Evolutionary conservation across 129 eudicot genomes (phyloP), one percentile per base, ranked within the genome.

Genomic region (carrot (Daucus carota)): DNA sequence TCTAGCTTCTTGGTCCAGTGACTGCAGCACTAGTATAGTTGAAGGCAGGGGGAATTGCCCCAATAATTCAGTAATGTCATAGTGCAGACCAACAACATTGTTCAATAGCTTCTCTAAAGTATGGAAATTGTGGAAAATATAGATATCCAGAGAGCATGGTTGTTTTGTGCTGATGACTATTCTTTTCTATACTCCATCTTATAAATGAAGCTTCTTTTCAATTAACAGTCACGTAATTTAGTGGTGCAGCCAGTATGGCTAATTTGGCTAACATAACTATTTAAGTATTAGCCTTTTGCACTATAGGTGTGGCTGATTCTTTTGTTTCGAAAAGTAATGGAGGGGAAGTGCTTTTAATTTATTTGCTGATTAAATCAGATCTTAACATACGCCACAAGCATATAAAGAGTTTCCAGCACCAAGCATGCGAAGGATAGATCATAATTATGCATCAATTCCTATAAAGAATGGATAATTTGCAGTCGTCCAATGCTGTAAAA

Each of bases 1-100:
- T 83, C 98, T 85, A 70, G 97, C 88, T 83, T 94, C 93, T 83
- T 87, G 87, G 48, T 91, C 98, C 83, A 94, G 79, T 28, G 98
- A 94, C 89, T 91, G 98, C 87, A 94, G 87, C 73, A 94, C 98
- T 92, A 82, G 83, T 70, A 87, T 62, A 42, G 80, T 83, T 79
- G 72, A 80, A 36, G 59, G 78, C 40, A 81, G 79, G 75, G 45
- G 73, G 70, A 54, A 80, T 76, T 47, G 71, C 70, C 70, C 67
- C 34, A 12, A 26, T 48, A 70, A 48, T 68, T 54, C 50, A 71
- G 17, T 73, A 34, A 38, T 41, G 32, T 72, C 47, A 26, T 60
- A 17, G 63, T n/a, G 62, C 50, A 24, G 43, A 62, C 66, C 73
- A 79, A 73, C 48, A 74, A 68, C 28, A 68, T 16, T 47, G 50